Evolutionary conservation across 1,284 basidiomycete species (phyloP).

Genomic region (Cryptococcus hybrid): DNA sequence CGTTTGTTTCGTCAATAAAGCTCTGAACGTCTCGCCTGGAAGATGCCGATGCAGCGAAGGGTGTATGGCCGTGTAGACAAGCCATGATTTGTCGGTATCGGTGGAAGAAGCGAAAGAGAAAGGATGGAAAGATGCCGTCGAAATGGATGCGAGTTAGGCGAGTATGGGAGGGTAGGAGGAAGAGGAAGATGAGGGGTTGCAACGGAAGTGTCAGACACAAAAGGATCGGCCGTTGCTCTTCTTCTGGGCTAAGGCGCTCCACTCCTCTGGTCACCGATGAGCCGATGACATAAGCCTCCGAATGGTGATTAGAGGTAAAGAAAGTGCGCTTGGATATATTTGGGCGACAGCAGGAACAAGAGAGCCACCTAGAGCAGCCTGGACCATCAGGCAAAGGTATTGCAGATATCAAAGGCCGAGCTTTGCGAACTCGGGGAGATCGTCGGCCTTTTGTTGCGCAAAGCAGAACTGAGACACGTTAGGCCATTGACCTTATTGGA

Average conservation of each 20-base stretch:
- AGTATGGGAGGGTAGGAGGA: conserved; percentile 42
- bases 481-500: conserved; percentile 6
- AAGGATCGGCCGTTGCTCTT: not conserved
- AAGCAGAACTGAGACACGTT: not conserved
- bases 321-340: conserved; percentile 13
- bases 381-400: conserved; percentile 17
- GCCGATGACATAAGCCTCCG: not conserved
- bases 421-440: not conserved
- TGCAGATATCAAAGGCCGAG: not conserved
- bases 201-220: not conserved
- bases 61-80: conserved; percentile 31
- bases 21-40: conserved; percentile 34
- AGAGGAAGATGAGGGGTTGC: conserved; percentile 34
- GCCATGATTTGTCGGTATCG: conserved; percentile 32
- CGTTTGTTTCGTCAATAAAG: conserved; percentile 31
- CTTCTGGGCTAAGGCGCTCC: not conserved
- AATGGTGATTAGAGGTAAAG: conserved; percentile 6
- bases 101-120: conserved; percentile 24
- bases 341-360: conserved; percentile 29
- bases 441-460: not conserved
- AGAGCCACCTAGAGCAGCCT: conserved; percentile 44
- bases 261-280: not conserved
- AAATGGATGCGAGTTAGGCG: conserved; percentile 42
- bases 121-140: conserved; percentile 39
- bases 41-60: conserved; percentile 29